A percentile compares a stretch with the other conserved stretches of the same genome.
Evolutionary conservation across 1,139 yeast species (phyloP).

Genomic region (Yamadazyma atlantica): DNA sequence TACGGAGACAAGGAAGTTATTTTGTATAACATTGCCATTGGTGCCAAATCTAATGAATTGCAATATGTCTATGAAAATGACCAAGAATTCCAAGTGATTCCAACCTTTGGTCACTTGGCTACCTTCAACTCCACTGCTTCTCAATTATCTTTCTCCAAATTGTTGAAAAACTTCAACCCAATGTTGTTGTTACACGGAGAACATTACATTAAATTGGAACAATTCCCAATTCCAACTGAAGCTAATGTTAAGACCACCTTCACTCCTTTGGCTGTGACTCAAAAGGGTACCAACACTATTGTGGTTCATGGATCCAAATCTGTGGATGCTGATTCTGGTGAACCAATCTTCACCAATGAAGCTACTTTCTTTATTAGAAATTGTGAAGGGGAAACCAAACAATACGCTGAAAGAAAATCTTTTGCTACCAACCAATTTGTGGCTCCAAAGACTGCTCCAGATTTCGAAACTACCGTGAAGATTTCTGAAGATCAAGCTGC

Average conservation of each 20-base stretch:
- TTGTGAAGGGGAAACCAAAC: constrained; percentile 63
- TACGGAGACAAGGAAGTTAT: constrained; percentile 74
- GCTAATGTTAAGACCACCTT: constrained; percentile 62
- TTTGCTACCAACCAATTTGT: constrained; percentile 66
- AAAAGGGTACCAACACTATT: constrained; percentile 87
- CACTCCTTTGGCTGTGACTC: constrained; percentile 70
- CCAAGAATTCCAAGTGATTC: constrained; percentile 81
- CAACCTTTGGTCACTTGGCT: constrained; percentile 90
- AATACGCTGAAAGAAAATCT: constrained; percentile 46
- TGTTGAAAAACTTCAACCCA: constrained; percentile 84
- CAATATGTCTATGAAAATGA: constrained; percentile 79
- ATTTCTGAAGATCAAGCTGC: constrained; percentile 84
- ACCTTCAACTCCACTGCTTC: constrained; percentile 52
- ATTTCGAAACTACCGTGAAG: constrained; percentile 57
- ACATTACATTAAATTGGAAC: constrained; percentile 79
- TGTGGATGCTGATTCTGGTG: constrained; percentile 67
- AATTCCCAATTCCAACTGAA: constrained; percentile 79
- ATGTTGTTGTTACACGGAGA: constrained; percentile 92
- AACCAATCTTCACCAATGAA: constrained; percentile 74
- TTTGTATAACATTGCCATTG: constrained; percentile 86
- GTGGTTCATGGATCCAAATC: constrained; percentile 77
- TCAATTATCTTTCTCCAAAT: constrained; percentile 51
- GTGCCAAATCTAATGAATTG: constrained; percentile 78
- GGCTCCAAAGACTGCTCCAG: constrained; percentile 70
- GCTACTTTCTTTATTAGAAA: constrained; percentile 86